Evolutionary conservation across 1,139 yeast genomes (phyloP).

Genomic region (Blastobotrys ciferrii): DNA sequence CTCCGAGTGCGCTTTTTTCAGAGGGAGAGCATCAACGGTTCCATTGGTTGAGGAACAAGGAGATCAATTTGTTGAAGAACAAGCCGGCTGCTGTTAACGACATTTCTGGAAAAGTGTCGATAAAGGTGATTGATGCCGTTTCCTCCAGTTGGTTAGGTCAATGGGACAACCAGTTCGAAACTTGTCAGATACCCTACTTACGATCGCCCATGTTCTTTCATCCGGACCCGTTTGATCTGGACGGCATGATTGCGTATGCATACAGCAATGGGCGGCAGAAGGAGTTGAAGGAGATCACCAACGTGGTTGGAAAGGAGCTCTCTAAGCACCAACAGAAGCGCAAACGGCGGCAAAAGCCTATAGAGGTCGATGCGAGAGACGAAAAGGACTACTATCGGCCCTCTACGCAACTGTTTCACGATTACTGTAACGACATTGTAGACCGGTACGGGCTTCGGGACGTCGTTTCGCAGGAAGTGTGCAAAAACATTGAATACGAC

Average conservation of each 20-base stretch:
- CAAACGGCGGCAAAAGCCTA: slow-evolving; percentile 27
- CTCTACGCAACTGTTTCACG: slow-evolving; percentile 43
- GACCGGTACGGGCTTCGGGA: slow-evolving; percentile 39
- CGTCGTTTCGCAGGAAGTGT: slow-evolving; percentile 41
- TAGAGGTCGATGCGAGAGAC: slow-evolving; percentile 45
- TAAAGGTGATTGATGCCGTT: slow-evolving; percentile 19
- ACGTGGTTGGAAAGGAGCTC: slow-evolving; percentile 48
- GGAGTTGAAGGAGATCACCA: slow-evolving; percentile 45
- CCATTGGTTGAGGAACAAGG: slow-evolving; percentile 21
- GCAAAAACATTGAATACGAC: slow-evolving; percentile 37
- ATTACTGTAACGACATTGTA: slow-evolving; percentile 43
- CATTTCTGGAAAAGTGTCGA: slow-evolving; percentile 10
- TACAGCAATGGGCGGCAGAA: slow-evolving; percentile 37
- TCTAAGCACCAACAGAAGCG: slow-evolving; percentile 47
- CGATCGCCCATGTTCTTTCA: slow-evolving; percentile 54
- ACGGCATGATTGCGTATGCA: slow-evolving; percentile 47
- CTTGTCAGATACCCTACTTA: slow-evolving; percentile 46
- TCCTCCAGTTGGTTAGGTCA: slow-evolving; percentile 38
- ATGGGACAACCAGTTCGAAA: slow-evolving; percentile 47
- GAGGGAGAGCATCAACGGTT: slow-evolving; percentile 25
- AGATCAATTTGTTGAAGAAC: slow-evolving; percentile 14
- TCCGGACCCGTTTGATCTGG: slow-evolving; percentile 48
- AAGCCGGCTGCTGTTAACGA: slow-evolving; percentile 10
- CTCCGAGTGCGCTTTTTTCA: slow-evolving; percentile 23
- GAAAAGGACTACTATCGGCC: slow-evolving; percentile 50